Evolutionary conservation across 371 early-diverging fungal genomes (phyloP).

Genomic region (Conidiobolus incongruus): DNA sequence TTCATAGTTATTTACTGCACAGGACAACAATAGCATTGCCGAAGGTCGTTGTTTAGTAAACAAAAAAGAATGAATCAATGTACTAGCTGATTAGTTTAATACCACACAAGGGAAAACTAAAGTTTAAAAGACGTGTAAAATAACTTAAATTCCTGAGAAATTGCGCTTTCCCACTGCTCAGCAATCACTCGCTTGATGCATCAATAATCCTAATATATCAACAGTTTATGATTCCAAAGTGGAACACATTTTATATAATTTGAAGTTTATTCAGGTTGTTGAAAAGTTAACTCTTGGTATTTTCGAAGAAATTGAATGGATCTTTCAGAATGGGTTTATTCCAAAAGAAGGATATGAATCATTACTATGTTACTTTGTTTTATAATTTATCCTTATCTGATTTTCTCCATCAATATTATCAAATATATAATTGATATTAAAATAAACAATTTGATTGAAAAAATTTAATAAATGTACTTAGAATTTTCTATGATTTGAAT

Average conservation of each 20-base stretch:
- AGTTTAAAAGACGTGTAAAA: conserved; percentile 16
- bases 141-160: too few relatives aligned
- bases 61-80: conserved; percentile 32
- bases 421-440: too few relatives aligned
- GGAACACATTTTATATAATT: conserved; percentile 50
- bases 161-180: conserved; percentile 48
- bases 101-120: conserved; percentile 34
- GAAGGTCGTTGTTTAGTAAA: conserved; percentile 38
- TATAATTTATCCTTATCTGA: too few relatives aligned
- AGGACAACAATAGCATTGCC: conserved; percentile 53
- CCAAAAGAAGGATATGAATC: too few relatives aligned
- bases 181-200: conserved; percentile 61
- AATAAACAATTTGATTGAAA: too few relatives aligned
- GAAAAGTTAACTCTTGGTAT: conserved; percentile 41
- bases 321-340: conserved; percentile 48
- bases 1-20: conserved; percentile 53
- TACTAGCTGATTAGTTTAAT: conserved; percentile 26
- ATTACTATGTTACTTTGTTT: too few relatives aligned
- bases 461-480: too few relatives aligned
- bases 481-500: too few relatives aligned
- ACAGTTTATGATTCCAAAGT: conserved; percentile 32
- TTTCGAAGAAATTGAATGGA: conserved; percentile 29
- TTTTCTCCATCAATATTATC: too few relatives aligned
- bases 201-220: conserved; percentile 24
- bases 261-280: conserved; percentile 28